phyloP scores from a whole-genome alignment of 129 eudicot genomes.

The Dittrichia graveolens region DNA sequence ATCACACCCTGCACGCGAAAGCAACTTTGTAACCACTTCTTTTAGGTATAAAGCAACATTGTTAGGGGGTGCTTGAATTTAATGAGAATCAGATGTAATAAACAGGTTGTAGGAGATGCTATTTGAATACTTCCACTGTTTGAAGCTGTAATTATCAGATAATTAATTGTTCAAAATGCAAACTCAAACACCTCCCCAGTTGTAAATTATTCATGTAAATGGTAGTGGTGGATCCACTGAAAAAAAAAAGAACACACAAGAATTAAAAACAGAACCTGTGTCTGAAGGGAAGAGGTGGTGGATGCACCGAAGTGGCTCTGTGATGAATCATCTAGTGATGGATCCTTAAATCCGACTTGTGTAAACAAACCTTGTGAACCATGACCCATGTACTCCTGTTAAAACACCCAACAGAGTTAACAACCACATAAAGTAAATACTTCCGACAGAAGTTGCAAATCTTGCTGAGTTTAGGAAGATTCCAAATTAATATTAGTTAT shows the following conservation, averaged over 20 bases:
- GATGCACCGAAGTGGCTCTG: conserved; percentile 66
- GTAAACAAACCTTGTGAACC: conserved; percentile 93
- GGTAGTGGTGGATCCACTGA: no score
- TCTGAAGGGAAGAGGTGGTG: conserved; percentile 60
- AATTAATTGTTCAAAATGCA: no score
- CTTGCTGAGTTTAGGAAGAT: no score
- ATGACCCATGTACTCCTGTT: conserved; percentile 86
- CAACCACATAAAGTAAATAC: background rate
- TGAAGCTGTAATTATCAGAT: no score
- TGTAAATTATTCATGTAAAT: no score
- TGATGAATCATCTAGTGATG: conserved; percentile 76
- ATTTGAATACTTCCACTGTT: no score
- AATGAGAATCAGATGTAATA: no score
- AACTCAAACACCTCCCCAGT: no score
- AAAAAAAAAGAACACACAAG: background rate
- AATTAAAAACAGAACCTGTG: conserved; percentile 56
- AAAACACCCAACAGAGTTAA: background rate
- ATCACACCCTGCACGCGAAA: conserved; percentile 51
- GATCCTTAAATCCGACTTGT: conserved; percentile 75
- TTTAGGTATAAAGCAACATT: background rate
- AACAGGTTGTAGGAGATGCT: no score
- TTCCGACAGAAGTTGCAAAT: no score
- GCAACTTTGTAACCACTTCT: background rate
- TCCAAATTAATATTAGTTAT: no score
- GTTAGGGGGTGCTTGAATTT: no score